A percentile compares a stretch with the other conserved stretches of the same genome.
Evolutionary conservation across 2,329 filamentous ascomycete genomes (phyloP).

Genomic region (Sporothrix curviconia): DNA sequence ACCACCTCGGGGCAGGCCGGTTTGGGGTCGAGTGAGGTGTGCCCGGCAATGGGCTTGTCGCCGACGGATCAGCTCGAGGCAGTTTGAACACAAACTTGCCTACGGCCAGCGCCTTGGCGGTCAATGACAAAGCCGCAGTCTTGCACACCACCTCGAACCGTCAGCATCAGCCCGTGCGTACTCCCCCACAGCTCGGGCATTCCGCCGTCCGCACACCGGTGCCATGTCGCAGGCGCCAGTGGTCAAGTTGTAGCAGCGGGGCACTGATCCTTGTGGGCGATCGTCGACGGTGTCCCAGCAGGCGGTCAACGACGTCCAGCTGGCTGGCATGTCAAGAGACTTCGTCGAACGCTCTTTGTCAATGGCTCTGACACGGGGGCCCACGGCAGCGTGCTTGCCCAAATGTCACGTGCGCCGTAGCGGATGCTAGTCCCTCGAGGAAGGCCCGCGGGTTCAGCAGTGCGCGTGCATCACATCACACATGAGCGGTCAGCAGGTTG

Average conservation of each 20-base stretch:
- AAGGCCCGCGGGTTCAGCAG: constrained; percentile 69
- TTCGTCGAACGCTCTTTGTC: constrained; percentile 47
- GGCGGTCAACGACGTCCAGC: constrained; percentile 44
- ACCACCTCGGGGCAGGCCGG: constrained; percentile 46
- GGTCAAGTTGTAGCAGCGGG: constrained; percentile 63
- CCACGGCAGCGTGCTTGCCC: constrained; percentile 64
- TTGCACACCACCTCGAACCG: constrained; percentile 43
- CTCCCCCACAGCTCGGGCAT: constrained; percentile 41
- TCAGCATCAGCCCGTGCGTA: constrained; percentile 58
- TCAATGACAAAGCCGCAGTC: constrained; percentile 45
- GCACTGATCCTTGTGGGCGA: constrained; percentile 38
- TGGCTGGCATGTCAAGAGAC: constrained; percentile 29
- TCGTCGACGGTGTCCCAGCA: constrained; percentile 58
- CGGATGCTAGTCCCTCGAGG: constrained; percentile 67
- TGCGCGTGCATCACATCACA: constrained; percentile 75
- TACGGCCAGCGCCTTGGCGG: constrained; percentile 54
- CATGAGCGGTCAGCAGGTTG: no score
- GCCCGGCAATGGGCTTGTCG: constrained; percentile 57
- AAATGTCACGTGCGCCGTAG: constrained; percentile 46
- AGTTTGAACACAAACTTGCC: constrained; percentile 56
- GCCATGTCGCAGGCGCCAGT: constrained; percentile 27
- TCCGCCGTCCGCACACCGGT: constrained; percentile 13
- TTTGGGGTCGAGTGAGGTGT: constrained; percentile 52
- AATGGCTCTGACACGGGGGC: constrained; percentile 51
- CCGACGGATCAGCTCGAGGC: constrained; percentile 38